Conservation (phyloP, 1,284 basidiomycete species). For the Xerocomus amazonicus region DNA sequence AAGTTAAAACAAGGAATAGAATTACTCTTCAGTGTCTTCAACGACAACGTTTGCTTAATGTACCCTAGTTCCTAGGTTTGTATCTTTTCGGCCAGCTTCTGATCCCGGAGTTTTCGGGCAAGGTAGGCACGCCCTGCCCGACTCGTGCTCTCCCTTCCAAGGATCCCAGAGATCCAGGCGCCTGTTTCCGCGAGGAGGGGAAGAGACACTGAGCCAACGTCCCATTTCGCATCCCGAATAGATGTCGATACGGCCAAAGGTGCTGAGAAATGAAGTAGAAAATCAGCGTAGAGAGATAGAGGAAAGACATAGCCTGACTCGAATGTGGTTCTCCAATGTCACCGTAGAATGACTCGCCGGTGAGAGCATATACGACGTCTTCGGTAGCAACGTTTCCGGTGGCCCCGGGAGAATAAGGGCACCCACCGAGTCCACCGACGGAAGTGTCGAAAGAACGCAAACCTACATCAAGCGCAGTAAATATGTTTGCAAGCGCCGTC, state of each 20-base stretch:
- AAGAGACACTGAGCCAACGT: slow-evolving; percentile 62
- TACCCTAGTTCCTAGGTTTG: neutral
- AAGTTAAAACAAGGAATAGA: neutral
- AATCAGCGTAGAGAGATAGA: neutral
- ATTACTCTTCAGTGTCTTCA: too few relatives aligned
- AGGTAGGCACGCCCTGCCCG: slow-evolving; percentile 78
- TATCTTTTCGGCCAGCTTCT: slow-evolving; percentile 24
- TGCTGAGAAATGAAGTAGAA: slow-evolving; percentile 4
- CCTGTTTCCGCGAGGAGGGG: slow-evolving; percentile 71
- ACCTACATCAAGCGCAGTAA: slow-evolving; percentile 60
- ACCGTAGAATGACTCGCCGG: slow-evolving; percentile 36
- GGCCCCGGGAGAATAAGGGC: slow-evolving; percentile 93
- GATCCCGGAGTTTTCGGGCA: slow-evolving; percentile 47
- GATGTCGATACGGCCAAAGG: neutral
- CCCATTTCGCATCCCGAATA: slow-evolving; percentile 43
- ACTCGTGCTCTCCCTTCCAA: slow-evolving; percentile 72
- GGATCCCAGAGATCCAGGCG: slow-evolving; percentile 71
- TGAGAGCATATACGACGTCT: slow-evolving; percentile 83
- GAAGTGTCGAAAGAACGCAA: slow-evolving; percentile 72
- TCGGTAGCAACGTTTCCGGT: slow-evolving; percentile 94
- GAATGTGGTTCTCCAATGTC: slow-evolving; percentile 21
- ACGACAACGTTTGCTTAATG: too few relatives aligned
- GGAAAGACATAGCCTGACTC: slow-evolving; percentile 11
- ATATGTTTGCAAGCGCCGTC: slow-evolving; percentile 71
- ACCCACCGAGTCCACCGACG: slow-evolving; percentile 88